Base-by-base conservation (phyloP, 495 filamentous ascomycete species). In the Lasiosphaeria miniovina region DNA sequence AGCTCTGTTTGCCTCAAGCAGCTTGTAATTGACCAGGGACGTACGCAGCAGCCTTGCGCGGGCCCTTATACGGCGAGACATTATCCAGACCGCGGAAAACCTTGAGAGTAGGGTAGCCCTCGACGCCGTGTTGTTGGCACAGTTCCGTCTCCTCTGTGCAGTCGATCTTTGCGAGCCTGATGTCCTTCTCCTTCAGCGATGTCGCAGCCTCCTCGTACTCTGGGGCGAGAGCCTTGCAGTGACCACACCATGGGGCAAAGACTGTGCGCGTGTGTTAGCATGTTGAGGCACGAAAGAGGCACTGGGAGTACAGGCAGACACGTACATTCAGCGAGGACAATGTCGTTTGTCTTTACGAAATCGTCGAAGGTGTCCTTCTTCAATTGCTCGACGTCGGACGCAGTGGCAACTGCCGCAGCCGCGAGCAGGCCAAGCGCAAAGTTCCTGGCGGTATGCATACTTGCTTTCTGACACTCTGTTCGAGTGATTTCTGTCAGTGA, bases 31-130 rank as follows among this genome's bases (percentile, higher is more conserved):
- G 10, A 58, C 49, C 32, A n/a, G 6, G 45, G 40, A 61, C 90
- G 78, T 79, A 94, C 91, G 91, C 87, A 70, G 86, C 88, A 51
- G 92, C 86, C 82, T 99, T 95, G 72, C 94, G 84, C 74, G 90
- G 88, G 68, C 94, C 94, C 63, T 80, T 82, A 75, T 98, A 99
- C 52, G 94, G 87, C 55, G 84, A 82, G 68, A 86, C 80, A 65
- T 88, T 90, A 3, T 96, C 90, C n/a, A 78, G 77, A 56, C 94
- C 94, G 61, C 94, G 93, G 91, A 98, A 99, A 73, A 99, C 87
- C 86, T 98, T 99, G 64, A 99, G 82, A 55, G 94, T 99, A 33
- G 94, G 94, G 79, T 98, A 99, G 53, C 94, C 94, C 78, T 96
- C 91, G 31, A 99, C 91, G 54, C 90, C 92, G 65, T 88, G 91